phyloP scores from a whole-genome alignment of 345 rosid genomes.

The Citrus inodora region DNA sequence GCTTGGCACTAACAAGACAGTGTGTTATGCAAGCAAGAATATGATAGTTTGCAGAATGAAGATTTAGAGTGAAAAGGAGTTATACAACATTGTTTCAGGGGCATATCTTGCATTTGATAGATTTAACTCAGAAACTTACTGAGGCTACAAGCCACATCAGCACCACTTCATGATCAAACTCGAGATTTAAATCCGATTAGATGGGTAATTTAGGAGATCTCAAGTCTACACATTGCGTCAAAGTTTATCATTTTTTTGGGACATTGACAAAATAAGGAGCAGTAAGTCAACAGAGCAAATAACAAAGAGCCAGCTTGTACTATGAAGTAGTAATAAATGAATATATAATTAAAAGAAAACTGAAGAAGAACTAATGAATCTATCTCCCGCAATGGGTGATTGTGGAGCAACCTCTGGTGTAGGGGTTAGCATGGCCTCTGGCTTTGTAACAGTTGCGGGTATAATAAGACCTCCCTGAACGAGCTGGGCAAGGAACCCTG shows the following conservation, averaged over 20 bases:
- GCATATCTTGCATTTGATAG: background rate
- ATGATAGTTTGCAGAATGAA: too few species aligned
- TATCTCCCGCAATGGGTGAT: constrained; percentile 77
- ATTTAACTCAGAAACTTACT: background rate
- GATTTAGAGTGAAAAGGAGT: background rate
- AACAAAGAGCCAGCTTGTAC: background rate
- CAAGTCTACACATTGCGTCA: background rate
- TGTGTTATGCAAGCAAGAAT: too few species aligned
- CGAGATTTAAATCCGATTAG: background rate
- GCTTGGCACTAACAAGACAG: background rate
- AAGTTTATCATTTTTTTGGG: background rate
- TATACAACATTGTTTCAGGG: background rate
- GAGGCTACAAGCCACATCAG: background rate
- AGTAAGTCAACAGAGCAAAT: background rate
- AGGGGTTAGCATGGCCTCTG: constrained; percentile 65
- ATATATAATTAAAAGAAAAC: background rate
- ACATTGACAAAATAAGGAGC: background rate
- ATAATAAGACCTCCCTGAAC: constrained; percentile 91
- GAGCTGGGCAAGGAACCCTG: constrained; percentile 78
- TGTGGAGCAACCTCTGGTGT: constrained; percentile 65
- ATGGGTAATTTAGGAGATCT: background rate
- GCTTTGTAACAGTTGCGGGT: constrained; percentile 65
- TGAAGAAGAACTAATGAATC: background rate
- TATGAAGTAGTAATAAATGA: background rate
- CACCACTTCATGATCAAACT: background rate